Evolutionary conservation across 2,329 filamentous ascomycete genomes (phyloP), one percentile per base, ranked within the genome.

Genomic region (Colletotrichum abscissum): DNA sequence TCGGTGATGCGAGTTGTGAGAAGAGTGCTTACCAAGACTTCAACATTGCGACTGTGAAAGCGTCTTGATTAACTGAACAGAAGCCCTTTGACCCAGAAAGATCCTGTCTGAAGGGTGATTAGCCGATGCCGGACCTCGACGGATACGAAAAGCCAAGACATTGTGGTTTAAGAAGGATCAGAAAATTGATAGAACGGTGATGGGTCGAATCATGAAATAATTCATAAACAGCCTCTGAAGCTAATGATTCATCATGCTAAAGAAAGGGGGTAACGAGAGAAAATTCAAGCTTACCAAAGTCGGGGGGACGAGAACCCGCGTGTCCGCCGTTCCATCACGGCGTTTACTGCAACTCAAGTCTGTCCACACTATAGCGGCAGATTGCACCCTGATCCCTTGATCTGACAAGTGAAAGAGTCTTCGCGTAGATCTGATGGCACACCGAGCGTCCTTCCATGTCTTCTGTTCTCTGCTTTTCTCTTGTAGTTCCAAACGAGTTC

Each of bases 211-310:
- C 82, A 84, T 76, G 33, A 72, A 76, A 81, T 38, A 52, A 42
- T 56, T 86, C 84, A 86, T 86, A 85, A 86, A 86, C 84, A 86
- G 84, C 84, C 84, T 86, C 84, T 85, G 83, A 82, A 78, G 78
- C 78, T 71, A 75, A 58, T 59, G 54, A 78, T 79, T 85, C 83
- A 85, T 85, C 83, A 84, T 82, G 73, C 3, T 70, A 26, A 26
- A 26, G 4, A n/a, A 16, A 62, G 11, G 19, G 3, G 26, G n/a
- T 26, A 30, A 19, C 22, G 19, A 33, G 7, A 4, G 1, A 4
- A 33, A 33, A 33, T 22, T 1, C 12, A 42, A 4, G 46, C 54
- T 7, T 64, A 72, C 69, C 38, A 9, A 33, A 33, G 8, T 33
- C 30, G 7, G 30, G 7, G 30, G 30, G 30, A 33, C 30, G 8